Evolutionary conservation across 768 basidiomycete genomes (phyloP).

Genomic region (Phanerochaete carnosa): DNA sequence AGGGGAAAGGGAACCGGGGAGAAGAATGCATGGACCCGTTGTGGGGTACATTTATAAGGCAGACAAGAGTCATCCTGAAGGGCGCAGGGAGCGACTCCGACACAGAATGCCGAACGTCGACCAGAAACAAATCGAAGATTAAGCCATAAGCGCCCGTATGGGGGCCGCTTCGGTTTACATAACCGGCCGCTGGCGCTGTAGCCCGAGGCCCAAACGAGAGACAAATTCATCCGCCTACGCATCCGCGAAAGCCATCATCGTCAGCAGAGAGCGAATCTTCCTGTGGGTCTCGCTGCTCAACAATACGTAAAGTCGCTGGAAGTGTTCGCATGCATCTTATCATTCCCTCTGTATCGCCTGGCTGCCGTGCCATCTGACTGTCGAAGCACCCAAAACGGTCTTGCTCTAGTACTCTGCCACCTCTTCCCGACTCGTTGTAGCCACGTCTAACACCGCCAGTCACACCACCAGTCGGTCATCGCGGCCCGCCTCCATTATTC

Average conservation of each 20-base stretch:
- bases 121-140: conserved; percentile 5
- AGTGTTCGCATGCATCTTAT: no score
- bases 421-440: background rate
- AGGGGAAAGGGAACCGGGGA: conserved; percentile 2
- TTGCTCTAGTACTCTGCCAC: background rate
- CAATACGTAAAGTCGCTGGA: background rate
- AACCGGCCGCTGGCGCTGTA: background rate
- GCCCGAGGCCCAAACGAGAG: background rate
- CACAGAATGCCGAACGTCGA: conserved; percentile 3
- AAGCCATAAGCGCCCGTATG: background rate
- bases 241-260: background rate
- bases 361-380: background rate
- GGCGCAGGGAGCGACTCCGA: background rate
- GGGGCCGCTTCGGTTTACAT: conserved; percentile 2
- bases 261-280: no score
- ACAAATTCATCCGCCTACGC: background rate
- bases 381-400: background rate
- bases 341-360: no score
- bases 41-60: conserved; percentile 8
- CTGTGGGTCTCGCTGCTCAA: no score
- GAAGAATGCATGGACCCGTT: background rate
- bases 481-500: background rate
- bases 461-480: background rate
- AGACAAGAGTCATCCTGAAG: conserved; percentile 3
- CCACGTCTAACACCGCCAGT: background rate